Conservation (phyloP, 768 basidiomycete species). For the Dacryopinax spathularia region DNA sequence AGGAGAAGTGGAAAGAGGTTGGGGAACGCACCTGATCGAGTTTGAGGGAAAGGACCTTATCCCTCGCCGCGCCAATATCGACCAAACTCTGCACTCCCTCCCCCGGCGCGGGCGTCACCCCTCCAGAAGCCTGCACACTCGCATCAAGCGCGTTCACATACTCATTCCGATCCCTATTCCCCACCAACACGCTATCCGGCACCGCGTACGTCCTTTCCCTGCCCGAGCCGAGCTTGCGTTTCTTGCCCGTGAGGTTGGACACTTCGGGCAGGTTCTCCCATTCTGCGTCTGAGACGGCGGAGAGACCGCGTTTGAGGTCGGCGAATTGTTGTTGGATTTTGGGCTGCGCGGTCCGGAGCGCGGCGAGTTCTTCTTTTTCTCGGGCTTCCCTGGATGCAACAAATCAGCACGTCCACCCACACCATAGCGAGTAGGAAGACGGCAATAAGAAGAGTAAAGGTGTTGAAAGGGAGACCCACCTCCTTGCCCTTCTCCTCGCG, state of each 20-base stretch:
- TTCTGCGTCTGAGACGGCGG: constrained; percentile 74
- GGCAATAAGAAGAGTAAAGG: constrained; percentile 19
- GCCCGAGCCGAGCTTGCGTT: constrained; percentile 54
- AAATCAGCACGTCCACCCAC: neutral
- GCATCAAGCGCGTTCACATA: constrained; percentile 66
- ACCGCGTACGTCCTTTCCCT: constrained; percentile 73
- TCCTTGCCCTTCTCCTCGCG: constrained; percentile 56
- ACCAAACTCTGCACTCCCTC: constrained; percentile 77
- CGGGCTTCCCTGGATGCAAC: constrained; percentile 45
- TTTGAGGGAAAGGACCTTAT: constrained; percentile 83
- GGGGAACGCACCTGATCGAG: constrained; percentile 75
- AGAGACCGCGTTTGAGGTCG: constrained; percentile 81
- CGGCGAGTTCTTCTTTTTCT: constrained; percentile 57
- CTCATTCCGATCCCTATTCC: constrained; percentile 58
- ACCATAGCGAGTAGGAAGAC: constrained; percentile 19
- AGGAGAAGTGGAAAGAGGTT: neutral
- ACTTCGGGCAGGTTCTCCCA: constrained; percentile 96
- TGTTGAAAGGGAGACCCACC: constrained; percentile 39
- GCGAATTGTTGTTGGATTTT: constrained; percentile 94
- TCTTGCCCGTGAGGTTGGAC: constrained; percentile 85
- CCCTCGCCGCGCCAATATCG: constrained; percentile 92
- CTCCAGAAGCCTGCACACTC: constrained; percentile 63
- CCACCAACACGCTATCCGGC: constrained; percentile 84
- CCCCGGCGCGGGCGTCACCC: constrained; percentile 65
- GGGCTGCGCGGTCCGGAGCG: constrained; percentile 72